Conservation (phyloP, 768 basidiomycete genomes). For the Mrakia gelida region DNA sequence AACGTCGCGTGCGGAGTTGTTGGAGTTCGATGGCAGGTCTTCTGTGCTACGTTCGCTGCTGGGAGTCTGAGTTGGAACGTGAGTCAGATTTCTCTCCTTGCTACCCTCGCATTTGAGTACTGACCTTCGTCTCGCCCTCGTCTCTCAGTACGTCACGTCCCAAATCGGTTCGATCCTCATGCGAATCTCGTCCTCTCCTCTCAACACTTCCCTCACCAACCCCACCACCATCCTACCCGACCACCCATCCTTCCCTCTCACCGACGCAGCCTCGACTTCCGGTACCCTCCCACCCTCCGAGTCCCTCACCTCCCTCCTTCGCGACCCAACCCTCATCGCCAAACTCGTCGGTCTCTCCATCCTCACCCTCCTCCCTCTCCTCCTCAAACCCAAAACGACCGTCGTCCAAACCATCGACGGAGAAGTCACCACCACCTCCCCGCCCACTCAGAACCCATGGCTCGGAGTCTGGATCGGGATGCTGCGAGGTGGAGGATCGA, state of each 20-base stretch:
- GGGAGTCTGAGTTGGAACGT: conserved; percentile 45
- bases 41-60: conserved; percentile 45
- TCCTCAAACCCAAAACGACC: conserved; percentile 48
- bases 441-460: conserved; percentile 1
- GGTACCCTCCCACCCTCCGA: conserved; percentile 43
- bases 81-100: conserved; percentile 22
- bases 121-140: conserved; percentile 36
- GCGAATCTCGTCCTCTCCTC: conserved; percentile 34
- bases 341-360: conserved; percentile 79
- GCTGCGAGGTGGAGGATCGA: not conserved
- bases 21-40: conserved; percentile 55
- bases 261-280: conserved; percentile 13
- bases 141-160: conserved; percentile 69
- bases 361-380: conserved; percentile 79
- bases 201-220: conserved; percentile 28
- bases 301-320: conserved; percentile 76
- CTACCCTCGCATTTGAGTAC: conserved; percentile 11
- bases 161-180: conserved; percentile 54
- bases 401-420: conserved; percentile 29
- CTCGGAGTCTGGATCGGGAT: conserved; percentile 12
- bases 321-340: conserved; percentile 73
- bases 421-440: not conserved
- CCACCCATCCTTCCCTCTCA: conserved; percentile 63
- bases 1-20: conserved; percentile 94
- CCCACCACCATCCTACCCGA: conserved; percentile 48